Percentiles rank a stretch among this genome's conserved stretches.
Evolutionary conservation across 2,329 filamentous ascomycete species (phyloP).

Genomic region (Bipolaris oryzae): DNA sequence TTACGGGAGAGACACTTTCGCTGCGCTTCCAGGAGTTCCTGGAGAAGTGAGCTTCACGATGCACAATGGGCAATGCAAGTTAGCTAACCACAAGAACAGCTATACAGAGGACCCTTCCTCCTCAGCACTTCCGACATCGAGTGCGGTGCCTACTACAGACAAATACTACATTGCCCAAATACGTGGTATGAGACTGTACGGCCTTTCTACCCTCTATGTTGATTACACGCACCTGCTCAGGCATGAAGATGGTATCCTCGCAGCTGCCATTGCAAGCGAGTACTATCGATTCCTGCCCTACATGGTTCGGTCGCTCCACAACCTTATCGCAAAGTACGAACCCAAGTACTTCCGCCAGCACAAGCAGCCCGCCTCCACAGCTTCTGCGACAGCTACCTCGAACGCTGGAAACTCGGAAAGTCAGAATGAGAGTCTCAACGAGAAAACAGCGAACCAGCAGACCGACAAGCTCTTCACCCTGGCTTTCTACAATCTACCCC

Average conservation of each 20-base stretch:
- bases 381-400: constrained; percentile 73
- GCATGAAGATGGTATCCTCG: constrained; percentile 78
- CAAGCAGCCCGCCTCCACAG: constrained; percentile 77
- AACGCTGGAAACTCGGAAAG: constrained; percentile 63
- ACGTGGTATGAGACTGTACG: constrained; percentile 73
- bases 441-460: constrained; percentile 87
- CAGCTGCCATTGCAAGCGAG: constrained; percentile 83
- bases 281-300: constrained; percentile 97
- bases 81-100: constrained; percentile 35
- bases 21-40: constrained; percentile 80
- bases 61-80: not conserved
- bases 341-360: constrained; percentile 93
- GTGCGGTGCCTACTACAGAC: constrained; percentile 70
- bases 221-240: constrained; percentile 83
- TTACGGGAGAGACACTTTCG: constrained; percentile 75
- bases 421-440: constrained; percentile 62
- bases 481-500: constrained; percentile 89
- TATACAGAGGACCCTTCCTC: constrained; percentile 73
- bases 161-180: constrained; percentile 88
- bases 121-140: constrained; percentile 69
- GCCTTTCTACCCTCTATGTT: constrained; percentile 84
- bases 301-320: constrained; percentile 85
- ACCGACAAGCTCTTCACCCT: constrained; percentile 95
- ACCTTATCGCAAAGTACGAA: constrained; percentile 92
- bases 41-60: constrained; percentile 63